Conservation (phyloP, 2,329 filamentous ascomycete species). For the Fusarium sterilihyphosum region DNA sequence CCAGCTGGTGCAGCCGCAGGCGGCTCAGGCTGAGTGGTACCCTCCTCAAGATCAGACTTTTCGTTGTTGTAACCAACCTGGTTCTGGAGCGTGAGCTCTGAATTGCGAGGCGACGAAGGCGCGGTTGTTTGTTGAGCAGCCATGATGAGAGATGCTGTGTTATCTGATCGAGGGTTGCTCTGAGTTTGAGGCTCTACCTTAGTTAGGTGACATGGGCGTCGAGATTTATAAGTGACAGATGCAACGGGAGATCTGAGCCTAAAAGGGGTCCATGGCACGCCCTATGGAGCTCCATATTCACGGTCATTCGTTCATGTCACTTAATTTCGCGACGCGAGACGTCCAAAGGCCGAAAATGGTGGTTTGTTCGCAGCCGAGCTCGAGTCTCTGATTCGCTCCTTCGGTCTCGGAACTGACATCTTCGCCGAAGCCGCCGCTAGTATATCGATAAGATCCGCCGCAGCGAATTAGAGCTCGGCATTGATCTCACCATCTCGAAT, state of each 20-base stretch:
- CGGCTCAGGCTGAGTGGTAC: neutral
- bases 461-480: neutral
- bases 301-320: neutral
- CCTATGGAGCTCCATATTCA: neutral
- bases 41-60: slow-evolving; percentile 25
- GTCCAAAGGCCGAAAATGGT: neutral
- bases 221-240: slow-evolving; percentile 9
- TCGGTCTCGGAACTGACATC: neutral
- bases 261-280: neutral
- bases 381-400: neutral
- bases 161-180: neutral
- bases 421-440: slow-evolving; percentile 4
- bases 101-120: slow-evolving; percentile 15
- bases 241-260: neutral
- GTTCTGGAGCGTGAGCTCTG: slow-evolving; percentile 15
- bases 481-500: neutral
- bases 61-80: slow-evolving; percentile 6
- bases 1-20: neutral
- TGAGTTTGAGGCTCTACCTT: slow-evolving; percentile 15
- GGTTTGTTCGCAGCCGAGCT: neutral
- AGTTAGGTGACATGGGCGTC: neutral
- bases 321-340: slow-evolving; percentile 23
- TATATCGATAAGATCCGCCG: neutral
- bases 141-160: neutral
- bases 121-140: neutral